phyloP scores from a whole-genome alignment of 176 grass and related monocot species.

The Oryza rufipogon region DNA sequence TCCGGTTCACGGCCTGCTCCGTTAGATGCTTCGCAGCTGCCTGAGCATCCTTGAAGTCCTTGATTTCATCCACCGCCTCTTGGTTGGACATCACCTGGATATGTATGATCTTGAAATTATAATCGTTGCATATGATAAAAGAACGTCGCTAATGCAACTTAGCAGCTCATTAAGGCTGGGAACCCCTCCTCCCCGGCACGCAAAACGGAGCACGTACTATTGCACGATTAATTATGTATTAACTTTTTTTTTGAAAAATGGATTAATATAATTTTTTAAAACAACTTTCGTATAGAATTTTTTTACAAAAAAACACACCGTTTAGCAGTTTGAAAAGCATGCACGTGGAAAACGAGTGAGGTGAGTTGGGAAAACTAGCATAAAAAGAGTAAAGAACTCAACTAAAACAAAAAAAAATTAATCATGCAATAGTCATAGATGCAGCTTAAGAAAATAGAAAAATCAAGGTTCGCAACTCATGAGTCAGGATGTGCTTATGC shows the following conservation, averaged over 20 bases:
- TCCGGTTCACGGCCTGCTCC: slow-evolving; percentile 66
- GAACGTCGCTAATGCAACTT: not conserved
- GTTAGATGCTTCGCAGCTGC: slow-evolving; percentile 78
- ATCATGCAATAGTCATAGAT: not conserved
- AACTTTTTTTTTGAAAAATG: no score
- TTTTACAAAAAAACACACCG: no score
- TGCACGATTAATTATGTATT: no score
- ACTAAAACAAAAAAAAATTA: not conserved
- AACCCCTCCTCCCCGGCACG: no score
- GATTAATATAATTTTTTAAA: no score
- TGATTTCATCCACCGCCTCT: slow-evolving; percentile 80
- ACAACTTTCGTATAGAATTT: no score
- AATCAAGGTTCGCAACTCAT: not conserved
- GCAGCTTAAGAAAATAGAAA: not conserved
- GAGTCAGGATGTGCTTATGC: not conserved
- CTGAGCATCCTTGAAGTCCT: slow-evolving; percentile 76
- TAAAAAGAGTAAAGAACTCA: not conserved
- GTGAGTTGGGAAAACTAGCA: no score
- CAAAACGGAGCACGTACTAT: no score
- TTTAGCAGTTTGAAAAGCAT: no score
- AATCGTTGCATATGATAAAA: slow-evolving; percentile 1
- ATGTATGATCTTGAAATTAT: not conserved
- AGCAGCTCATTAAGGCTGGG: not conserved
- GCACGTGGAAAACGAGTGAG: no score
- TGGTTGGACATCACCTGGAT: slow-evolving; percentile 90